phyloP scores from a whole-genome alignment of 148 eudicot genomes.

The Camellia lanceoleosa region DNA sequence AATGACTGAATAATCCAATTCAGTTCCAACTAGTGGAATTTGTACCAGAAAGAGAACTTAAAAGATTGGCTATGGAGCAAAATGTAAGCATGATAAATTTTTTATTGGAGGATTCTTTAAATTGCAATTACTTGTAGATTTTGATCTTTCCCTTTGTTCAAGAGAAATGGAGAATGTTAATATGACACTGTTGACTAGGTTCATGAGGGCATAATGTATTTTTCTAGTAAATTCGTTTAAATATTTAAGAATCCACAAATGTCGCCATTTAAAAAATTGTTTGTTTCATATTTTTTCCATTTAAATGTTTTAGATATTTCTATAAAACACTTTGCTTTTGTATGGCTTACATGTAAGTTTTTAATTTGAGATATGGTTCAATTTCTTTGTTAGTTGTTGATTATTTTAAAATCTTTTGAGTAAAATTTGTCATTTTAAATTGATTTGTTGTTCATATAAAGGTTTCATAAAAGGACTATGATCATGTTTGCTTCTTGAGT shows the following conservation, averaged over 20 bases:
- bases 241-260: background rate
- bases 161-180: background rate
- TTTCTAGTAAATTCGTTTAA: background rate
- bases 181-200: background rate
- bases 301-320: background rate
- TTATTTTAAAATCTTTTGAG: background rate
- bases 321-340: background rate
- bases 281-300: background rate
- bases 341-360: background rate
- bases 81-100: background rate
- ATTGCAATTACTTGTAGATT: too few relatives aligned
- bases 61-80: background rate
- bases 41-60: background rate
- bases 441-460: background rate
- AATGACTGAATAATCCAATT: background rate
- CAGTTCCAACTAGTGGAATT: background rate
- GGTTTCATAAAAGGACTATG: background rate
- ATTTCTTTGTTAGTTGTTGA: background rate
- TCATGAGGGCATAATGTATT: background rate
- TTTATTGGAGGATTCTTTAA: background rate
- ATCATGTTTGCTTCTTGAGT: background rate
- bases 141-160: background rate
- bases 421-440: conserved; percentile 2
- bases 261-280: background rate
- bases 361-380: background rate